These are phyloP conservation scores for Gyrodon lividus DNA, from an alignment of 768 basidiomycete species.

Conservation along the genomic window DNA sequence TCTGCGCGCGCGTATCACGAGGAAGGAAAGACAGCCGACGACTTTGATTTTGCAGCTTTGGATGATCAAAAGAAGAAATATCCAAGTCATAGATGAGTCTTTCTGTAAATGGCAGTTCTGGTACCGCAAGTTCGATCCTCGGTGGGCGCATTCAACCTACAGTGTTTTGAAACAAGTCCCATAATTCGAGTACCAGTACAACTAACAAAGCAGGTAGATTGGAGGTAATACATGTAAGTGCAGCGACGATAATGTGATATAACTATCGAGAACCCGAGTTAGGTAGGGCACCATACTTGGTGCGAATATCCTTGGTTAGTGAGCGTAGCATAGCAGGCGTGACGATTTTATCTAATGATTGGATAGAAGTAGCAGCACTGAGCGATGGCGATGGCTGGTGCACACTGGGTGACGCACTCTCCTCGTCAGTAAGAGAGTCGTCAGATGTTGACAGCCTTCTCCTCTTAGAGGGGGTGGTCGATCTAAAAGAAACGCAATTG, in stretches of 20 bases:
- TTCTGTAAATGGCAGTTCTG: slow-evolving; percentile 18
- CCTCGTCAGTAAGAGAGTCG: slow-evolving; percentile 31
- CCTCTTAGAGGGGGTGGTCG: slow-evolving; percentile 38
- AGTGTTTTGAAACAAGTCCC: no score
- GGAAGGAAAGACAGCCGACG: not conserved
- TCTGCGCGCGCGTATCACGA: not conserved
- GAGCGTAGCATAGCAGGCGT: slow-evolving; percentile 65
- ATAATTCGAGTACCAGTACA: slow-evolving; percentile 1
- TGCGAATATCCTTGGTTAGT: slow-evolving; percentile 29
- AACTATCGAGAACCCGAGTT: slow-evolving; percentile 7
- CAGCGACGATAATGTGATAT: not conserved
- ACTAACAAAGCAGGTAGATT: not conserved
- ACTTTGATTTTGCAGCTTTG: slow-evolving; percentile 5
- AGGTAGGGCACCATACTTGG: slow-evolving; percentile 28
- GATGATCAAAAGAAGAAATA: slow-evolving; percentile 3
- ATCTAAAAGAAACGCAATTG: slow-evolving; percentile 19
- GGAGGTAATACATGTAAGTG: slow-evolving; percentile 6
- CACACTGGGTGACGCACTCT: slow-evolving; percentile 20
- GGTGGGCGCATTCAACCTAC: not conserved
- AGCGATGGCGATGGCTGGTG: slow-evolving; percentile 42
- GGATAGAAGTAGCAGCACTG: slow-evolving; percentile 44
- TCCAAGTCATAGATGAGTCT: not conserved
- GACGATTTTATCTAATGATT: slow-evolving; percentile 38
- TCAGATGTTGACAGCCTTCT: slow-evolving; percentile 42
- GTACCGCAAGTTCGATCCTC: not conserved